Evolutionary conservation across 139 green algal species (phyloP).

Genomic region (Eudorina sp.): DNA sequence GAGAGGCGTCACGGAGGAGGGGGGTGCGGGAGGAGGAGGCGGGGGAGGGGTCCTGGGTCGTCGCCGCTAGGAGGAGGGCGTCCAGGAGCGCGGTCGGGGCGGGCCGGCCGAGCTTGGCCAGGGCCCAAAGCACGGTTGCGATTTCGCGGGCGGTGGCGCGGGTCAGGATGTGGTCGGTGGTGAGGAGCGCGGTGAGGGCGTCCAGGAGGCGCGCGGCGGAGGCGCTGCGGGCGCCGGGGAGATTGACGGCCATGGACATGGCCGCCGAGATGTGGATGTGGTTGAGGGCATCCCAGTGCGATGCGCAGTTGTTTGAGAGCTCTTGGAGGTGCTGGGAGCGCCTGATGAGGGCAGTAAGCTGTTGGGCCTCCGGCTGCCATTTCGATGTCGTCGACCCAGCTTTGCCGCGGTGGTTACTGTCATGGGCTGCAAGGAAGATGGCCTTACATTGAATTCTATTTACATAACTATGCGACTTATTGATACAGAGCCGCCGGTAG

Average conservation of each 20-base stretch:
- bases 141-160: background rate
- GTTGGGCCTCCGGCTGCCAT: no score
- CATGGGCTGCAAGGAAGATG: no score
- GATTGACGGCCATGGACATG: constrained; percentile 2
- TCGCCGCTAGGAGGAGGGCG: background rate
- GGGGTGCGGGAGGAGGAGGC: no score
- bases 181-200: background rate
- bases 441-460: no score
- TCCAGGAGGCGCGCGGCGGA: background rate
- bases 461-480: no score
- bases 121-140: constrained; percentile 11
- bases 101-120: constrained; percentile 29
- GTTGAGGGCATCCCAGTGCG: background rate
- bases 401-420: no score
- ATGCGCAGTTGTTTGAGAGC: background rate
- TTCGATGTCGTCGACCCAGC: no score
- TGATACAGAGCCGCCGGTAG: no score
- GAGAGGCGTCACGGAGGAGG: background rate
- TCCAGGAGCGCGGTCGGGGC: background rate
- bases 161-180: background rate
- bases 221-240: background rate
- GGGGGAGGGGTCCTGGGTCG: no score
- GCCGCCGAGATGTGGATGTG: constrained; percentile 33
- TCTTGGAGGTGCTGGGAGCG: background rate
- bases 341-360: background rate